phyloP scores from a whole-genome alignment of 371 early-diverging fungal species.

The Smittium mucronatum region DNA sequence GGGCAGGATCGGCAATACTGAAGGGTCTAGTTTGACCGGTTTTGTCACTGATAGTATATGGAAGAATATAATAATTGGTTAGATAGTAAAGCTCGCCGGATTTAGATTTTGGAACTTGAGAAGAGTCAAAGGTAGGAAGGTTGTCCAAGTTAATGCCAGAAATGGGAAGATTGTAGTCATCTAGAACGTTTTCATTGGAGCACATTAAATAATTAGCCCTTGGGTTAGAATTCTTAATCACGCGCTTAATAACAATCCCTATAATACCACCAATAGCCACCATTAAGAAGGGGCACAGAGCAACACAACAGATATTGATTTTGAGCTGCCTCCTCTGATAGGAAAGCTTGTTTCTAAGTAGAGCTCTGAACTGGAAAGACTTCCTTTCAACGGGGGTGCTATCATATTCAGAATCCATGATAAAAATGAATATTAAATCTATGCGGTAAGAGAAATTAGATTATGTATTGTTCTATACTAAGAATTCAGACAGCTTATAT shows the following conservation, averaged over 20 bases:
- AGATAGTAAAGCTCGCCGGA: neutral
- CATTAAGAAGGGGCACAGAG: constrained; percentile 43
- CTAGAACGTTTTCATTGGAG: neutral
- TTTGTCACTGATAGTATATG: constrained; percentile 8
- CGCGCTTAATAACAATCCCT: constrained; percentile 29
- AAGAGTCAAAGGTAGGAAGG: neutral
- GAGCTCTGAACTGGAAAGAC: constrained; percentile 31
- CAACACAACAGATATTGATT: constrained; percentile 58
- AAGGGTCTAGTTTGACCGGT: constrained; percentile 5
- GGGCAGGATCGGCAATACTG: constrained; percentile 6
- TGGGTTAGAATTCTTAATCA: constrained; percentile 24
- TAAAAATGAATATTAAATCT: neutral
- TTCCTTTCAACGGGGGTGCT: neutral
- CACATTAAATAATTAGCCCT: constrained; percentile 10
- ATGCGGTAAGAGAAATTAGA: no score
- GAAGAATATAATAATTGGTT: constrained; percentile 2
- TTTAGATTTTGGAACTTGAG: neutral
- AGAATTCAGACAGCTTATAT: no score
- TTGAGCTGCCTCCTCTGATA: constrained; percentile 57
- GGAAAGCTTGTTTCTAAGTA: constrained; percentile 42
- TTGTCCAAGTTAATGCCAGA: constrained; percentile 1
- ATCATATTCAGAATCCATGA: neutral
- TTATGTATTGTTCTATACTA: no score
- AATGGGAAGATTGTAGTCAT: constrained; percentile 9
- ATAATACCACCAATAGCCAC: constrained; percentile 38